phyloP scores from a whole-genome alignment of 192 early-diverging fungal genomes.

The Lobosporangium transversale region DNA sequence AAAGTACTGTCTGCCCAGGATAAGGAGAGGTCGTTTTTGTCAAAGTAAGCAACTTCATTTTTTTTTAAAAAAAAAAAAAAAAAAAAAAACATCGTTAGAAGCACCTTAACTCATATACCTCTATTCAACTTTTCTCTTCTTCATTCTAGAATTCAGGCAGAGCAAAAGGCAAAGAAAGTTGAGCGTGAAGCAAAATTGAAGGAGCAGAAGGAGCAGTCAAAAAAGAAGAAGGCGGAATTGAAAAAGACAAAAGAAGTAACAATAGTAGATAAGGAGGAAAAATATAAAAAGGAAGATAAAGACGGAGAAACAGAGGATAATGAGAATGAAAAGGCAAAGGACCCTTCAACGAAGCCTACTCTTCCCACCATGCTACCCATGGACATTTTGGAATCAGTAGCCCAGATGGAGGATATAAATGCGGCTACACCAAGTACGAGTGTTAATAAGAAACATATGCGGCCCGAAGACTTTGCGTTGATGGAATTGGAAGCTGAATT shows the following conservation, averaged over 20 bases:
- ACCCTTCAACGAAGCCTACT: conserved; percentile 16
- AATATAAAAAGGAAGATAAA: no score
- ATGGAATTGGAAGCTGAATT: conserved; percentile 43
- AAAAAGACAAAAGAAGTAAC: not conserved
- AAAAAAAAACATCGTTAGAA: no score
- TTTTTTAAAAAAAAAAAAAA: no score
- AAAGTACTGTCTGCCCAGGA: conserved; percentile 40
- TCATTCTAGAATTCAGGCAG: conserved; percentile 36
- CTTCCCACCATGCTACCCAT: conserved; percentile 35
- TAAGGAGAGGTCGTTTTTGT: conserved; percentile 45
- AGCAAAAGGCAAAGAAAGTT: conserved; percentile 49
- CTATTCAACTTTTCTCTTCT: not conserved
- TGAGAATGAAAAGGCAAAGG: no score
- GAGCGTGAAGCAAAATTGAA: conserved; percentile 46
- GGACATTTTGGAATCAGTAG: conserved; percentile 45
- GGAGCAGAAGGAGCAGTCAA: conserved; percentile 44
- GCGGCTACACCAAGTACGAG: not conserved
- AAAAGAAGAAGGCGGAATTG: conserved; percentile 24
- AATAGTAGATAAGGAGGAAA: conserved; percentile 1
- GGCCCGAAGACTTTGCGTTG: conserved; percentile 44
- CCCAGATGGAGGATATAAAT: conserved; percentile 20
- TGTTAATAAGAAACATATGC: conserved; percentile 48
- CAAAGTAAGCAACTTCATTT: conserved; percentile 39
- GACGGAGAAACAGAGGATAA: no score
- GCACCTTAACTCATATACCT: no score